Percentiles rank a stretch among this genome's conserved stretches.
phyloP scores from a whole-genome alignment of 2,329 filamentous ascomycete species.

The Gnomoniopsis smithogilvyi region DNA sequence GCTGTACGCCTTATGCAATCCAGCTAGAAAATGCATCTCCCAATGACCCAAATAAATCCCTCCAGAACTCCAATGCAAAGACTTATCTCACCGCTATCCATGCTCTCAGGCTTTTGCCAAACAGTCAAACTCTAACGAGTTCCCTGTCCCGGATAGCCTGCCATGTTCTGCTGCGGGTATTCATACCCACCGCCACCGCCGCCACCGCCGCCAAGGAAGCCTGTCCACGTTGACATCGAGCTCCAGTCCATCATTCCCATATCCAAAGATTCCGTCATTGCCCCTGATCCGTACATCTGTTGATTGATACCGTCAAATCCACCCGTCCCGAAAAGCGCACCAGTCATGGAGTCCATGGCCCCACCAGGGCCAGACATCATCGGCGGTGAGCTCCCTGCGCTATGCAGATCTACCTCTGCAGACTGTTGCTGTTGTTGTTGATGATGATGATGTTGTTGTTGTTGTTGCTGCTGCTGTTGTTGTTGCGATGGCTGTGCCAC shows the following conservation, averaged over 20 bases:
- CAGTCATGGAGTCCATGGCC: slow-evolving; percentile 16
- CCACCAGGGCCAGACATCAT: slow-evolving; percentile 11
- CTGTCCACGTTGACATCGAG: slow-evolving; percentile 38
- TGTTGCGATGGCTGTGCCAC: background rate
- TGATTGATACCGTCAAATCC: slow-evolving; percentile 27
- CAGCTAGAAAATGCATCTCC: too few relatives aligned
- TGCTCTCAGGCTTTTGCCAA: background rate
- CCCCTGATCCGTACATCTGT: slow-evolving; percentile 27
- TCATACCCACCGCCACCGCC: background rate
- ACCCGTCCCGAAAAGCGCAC: slow-evolving; percentile 12
- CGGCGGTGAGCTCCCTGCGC: slow-evolving; percentile 14
- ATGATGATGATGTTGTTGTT: slow-evolving; percentile 9
- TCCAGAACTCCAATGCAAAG: background rate
- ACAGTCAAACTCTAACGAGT: background rate
- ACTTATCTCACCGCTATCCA: background rate
- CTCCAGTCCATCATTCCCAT: slow-evolving; percentile 46
- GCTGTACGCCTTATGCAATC: too few relatives aligned
- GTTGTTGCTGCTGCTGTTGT: slow-evolving; percentile 6
- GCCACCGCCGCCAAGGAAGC: slow-evolving; percentile 9
- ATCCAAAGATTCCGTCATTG: slow-evolving; percentile 24
- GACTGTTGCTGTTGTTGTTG: slow-evolving; percentile 11
- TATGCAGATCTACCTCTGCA: slow-evolving; percentile 14
- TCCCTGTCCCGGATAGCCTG: background rate
- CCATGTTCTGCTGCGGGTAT: slow-evolving; percentile 1
- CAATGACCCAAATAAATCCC: too few relatives aligned